Base-by-base conservation (phyloP, 495 filamentous ascomycete genomes). In the Amniculicola lignicola region DNA sequence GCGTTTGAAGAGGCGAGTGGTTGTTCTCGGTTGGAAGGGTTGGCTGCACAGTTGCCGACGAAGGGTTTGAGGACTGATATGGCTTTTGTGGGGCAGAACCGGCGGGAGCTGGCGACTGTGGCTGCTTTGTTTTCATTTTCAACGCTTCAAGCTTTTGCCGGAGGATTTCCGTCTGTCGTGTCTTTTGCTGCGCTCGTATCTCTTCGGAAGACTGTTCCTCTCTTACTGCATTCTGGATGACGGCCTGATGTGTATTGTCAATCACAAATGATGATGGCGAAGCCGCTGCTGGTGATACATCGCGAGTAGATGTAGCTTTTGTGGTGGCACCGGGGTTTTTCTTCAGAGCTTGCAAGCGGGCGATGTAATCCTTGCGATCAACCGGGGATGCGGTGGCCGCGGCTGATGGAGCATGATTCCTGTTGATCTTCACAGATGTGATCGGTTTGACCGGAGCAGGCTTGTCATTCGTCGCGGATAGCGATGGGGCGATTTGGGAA, bases 331-430 rank as follows among this genome's bases (percentile, higher is more conserved):
- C 16, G 22, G 41, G 46, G 24, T 59, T 33, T 10, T 64, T 72
- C 63, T 74, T 80, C 35, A 75, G 84, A 33, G 88, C 86, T 42
- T 88, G 75, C 64, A 89, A 81, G 37, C 82, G 78, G 15, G 87
- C 86, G 62, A 88, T 88, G 35, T 87, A 78, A 55, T 89, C 86
- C 58, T 89, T 89, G 24, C 87, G 78, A 60, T 88, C 85, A 62
- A 89, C 73, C 4, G 56, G 50, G 19, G 56, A 60, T 14, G 55
- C 44, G 7, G 45, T 51, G 18, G 54, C 46, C 25, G 50, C 59
- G 5, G 28, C 19, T 2, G 55, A 18, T 12, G 39, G 14, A 16
- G 11, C 35, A 24, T 27, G 27, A 11, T 14, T 37, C 12, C 51
- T 43, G 29, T 38, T 54, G 12, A 49, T 46, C 44, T 43, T 51